Conservation (phyloP, 2,329 filamentous ascomycete genomes). For the Aureobasidium leucospermi region DNA sequence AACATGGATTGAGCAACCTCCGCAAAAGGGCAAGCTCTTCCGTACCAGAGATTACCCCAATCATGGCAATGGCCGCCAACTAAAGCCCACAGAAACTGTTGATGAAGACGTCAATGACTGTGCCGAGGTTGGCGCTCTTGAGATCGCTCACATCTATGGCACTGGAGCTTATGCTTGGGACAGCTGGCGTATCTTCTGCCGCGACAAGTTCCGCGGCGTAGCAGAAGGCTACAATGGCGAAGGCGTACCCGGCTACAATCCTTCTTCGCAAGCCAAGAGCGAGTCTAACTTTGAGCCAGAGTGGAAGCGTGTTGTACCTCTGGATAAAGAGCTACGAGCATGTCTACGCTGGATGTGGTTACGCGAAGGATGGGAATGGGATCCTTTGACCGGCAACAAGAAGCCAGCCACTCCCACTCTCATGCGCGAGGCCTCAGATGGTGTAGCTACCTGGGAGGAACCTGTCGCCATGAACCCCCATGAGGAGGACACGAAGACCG, state of each 20-base stretch:
- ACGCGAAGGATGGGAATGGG: constrained; percentile 76
- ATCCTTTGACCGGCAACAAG: constrained; percentile 61
- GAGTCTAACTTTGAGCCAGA: constrained; percentile 61
- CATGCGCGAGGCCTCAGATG: constrained; percentile 50
- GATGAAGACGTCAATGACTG: constrained; percentile 36
- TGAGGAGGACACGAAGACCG: neutral
- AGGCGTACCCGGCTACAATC: constrained; percentile 31
- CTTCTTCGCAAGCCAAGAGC: constrained; percentile 22
- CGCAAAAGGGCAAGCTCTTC: constrained; percentile 50
- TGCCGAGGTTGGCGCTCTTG: constrained; percentile 56
- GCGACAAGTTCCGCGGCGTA: constrained; percentile 64
- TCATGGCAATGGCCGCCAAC: constrained; percentile 41
- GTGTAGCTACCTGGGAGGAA: constrained; percentile 40
- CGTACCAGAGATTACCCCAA: constrained; percentile 50
- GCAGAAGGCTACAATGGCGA: constrained; percentile 60
- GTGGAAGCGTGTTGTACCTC: constrained; percentile 79
- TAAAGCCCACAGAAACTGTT: constrained; percentile 41
- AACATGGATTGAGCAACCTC: constrained; percentile 59
- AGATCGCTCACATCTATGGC: constrained; percentile 77
- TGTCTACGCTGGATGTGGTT: constrained; percentile 90
- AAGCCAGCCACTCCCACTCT: constrained; percentile 47
- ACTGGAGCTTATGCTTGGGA: constrained; percentile 74
- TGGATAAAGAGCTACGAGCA: constrained; percentile 82
- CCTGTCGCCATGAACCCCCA: constrained; percentile 1
- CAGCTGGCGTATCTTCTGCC: constrained; percentile 89